Conservation (phyloP, 2,329 filamentous ascomycete species). For the Trichoderma aggressivum region DNA sequence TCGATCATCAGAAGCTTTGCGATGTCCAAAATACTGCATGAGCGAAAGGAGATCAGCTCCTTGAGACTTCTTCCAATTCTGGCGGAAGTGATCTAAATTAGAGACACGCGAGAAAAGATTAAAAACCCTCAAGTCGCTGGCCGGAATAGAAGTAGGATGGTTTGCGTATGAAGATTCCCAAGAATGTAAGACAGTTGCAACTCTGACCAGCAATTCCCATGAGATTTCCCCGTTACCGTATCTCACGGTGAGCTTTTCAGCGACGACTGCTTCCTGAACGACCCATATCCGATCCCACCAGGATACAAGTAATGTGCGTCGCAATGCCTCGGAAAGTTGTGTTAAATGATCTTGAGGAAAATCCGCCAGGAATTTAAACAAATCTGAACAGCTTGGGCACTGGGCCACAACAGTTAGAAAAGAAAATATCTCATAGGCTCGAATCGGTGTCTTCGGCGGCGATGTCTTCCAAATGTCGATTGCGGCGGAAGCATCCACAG, state of each 20-base stretch:
- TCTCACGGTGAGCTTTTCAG: background rate
- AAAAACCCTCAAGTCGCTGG: background rate
- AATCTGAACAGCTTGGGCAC: rapidly evolving
- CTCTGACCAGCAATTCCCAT: background rate
- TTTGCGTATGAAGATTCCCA: background rate
- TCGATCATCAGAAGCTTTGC: background rate
- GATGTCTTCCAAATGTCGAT: background rate
- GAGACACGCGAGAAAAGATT: background rate
- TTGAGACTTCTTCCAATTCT: background rate
- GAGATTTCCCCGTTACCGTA: background rate
- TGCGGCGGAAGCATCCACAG: background rate
- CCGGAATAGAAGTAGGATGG: background rate
- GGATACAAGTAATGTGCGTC: background rate
- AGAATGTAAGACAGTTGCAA: background rate
- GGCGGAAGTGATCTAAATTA: background rate
- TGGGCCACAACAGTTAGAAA: background rate
- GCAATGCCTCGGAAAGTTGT: background rate
- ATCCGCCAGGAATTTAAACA: background rate
- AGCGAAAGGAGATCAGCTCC: background rate
- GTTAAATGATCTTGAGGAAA: background rate
- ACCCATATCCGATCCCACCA: background rate
- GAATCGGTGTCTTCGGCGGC: background rate
- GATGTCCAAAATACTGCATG: background rate
- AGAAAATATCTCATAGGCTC: background rate
- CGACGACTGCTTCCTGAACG: background rate